Conservation (phyloP, 176 grass and related monocot genomes). For the Miscanthus lutarioriparius region DNA sequence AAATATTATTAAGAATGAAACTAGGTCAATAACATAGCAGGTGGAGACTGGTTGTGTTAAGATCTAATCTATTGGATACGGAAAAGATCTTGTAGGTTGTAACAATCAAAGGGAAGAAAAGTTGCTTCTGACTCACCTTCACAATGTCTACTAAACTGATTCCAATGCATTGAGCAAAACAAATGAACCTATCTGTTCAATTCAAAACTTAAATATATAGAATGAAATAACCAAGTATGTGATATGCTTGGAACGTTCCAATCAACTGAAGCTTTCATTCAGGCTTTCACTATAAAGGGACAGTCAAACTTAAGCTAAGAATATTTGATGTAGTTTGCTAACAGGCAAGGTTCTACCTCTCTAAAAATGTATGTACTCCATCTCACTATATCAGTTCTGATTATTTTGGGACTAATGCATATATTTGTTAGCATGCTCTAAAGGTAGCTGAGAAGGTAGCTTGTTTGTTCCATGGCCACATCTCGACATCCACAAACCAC, state of each 20-base stretch:
- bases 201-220: neutral
- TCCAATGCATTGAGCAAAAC: slow-evolving; percentile 27
- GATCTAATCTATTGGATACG: neutral
- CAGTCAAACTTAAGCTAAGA: slow-evolving; percentile 2
- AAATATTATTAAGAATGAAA: neutral
- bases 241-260: neutral
- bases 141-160: slow-evolving; percentile 5
- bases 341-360: neutral
- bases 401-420: neutral
- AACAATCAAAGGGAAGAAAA: neutral
- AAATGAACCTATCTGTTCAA: neutral
- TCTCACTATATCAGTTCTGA: neutral
- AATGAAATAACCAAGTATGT: neutral
- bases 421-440: neutral
- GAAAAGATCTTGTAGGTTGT: neutral
- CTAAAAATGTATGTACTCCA: neutral
- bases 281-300: neutral
- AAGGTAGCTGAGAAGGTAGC: neutral
- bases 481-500: neutral
- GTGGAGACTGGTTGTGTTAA: neutral
- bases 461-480: slow-evolving; percentile 4
- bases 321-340: neutral
- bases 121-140: neutral
- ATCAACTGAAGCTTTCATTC: neutral
- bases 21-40: neutral